Evolutionary conservation across 129 eudicot genomes (phyloP).

Genomic region (Lonicera japonica): DNA sequence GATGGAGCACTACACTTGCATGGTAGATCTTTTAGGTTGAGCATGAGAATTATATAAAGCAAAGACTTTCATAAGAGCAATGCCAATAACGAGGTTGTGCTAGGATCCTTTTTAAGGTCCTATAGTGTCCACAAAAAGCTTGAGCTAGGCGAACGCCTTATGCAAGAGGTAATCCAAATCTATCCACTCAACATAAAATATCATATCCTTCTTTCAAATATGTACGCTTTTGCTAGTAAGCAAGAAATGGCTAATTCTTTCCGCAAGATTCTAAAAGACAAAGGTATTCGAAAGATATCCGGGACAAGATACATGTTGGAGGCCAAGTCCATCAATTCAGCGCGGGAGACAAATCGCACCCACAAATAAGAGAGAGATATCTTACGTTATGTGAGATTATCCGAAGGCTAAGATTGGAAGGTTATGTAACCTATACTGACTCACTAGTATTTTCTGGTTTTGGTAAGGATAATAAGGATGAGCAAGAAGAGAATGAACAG

Average conservation of each 20-base stretch:
- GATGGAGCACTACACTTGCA: no score
- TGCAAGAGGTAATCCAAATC: constrained; percentile 19
- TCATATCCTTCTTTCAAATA: no score
- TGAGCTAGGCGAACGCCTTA: constrained; percentile 16
- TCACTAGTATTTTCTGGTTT: no score
- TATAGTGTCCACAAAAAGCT: constrained; percentile 15
- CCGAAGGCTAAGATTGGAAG: constrained; percentile 18
- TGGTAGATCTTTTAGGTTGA: constrained; percentile 29
- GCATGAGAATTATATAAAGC: no score
- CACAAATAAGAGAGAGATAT: no score
- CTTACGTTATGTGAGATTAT: constrained; percentile 32
- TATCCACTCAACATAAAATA: constrained; percentile 22
- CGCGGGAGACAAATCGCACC: constrained; percentile 28
- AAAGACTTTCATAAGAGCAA: no score
- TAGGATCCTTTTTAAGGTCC: no score
- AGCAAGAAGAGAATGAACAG: constrained; percentile 23
- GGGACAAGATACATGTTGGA: constrained; percentile 22
- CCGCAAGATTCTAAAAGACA: constrained; percentile 20
- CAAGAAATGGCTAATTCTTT: constrained; percentile 16
- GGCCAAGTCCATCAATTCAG: no score
- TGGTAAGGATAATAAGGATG: constrained; percentile 3
- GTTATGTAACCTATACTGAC: constrained; percentile 23
- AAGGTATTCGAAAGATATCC: constrained; percentile 29
- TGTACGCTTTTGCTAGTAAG: no score
- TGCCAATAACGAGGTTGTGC: no score